Evolutionary conservation across 2,329 filamentous ascomycete species (phyloP), one percentile per base, ranked within the genome.

Genomic region (Fusarium mangiferae): DNA sequence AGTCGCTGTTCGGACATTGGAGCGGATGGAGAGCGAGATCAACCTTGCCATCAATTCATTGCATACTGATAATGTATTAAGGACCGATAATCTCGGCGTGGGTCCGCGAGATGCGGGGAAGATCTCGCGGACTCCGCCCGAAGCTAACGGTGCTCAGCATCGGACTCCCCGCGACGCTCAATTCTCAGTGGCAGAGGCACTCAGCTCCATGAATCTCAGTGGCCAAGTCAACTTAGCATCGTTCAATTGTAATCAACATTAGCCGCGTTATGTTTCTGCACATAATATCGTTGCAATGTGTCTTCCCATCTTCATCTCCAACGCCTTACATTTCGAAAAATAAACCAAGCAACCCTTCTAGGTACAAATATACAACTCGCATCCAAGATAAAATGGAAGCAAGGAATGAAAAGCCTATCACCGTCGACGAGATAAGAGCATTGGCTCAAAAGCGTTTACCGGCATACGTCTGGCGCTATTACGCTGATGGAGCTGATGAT

Each of bases 281-380:
- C 4, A 18, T 14, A 4, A 14, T 5, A 9, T 7, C 1, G 15
- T 11, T 26, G 10, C 15, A 26, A 12, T 44, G 9, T 9, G 7
- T 20, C 6, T 36, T 13, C 6, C 30, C 6, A 7, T 20, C 1
- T 24, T 13, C 4, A 20, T 35, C 6, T 9, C 4, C 2, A 7
- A 2, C 1, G 4, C 12, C 17, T 4, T 14, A 5, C 4, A 0
- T 1, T 30, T 12, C 30, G 11, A 12, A 30, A 12, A 11, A 3
- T 11, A 30, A 11, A 30, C 30, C 30, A 10, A 30, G 11, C 30
- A 4, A 30, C 11, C 12, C 30, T 10, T 4, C 30, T 30, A 30
- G 12, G 12, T 11, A 11, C 12, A 30, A 30, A 30, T n/a, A 30
- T 28, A 28, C 7, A 7, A 28, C 30, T 30, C 8, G 30, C 9